Evolutionary conservation across 768 basidiomycete species (phyloP).

Genomic region (Scleroderma bovista): DNA sequence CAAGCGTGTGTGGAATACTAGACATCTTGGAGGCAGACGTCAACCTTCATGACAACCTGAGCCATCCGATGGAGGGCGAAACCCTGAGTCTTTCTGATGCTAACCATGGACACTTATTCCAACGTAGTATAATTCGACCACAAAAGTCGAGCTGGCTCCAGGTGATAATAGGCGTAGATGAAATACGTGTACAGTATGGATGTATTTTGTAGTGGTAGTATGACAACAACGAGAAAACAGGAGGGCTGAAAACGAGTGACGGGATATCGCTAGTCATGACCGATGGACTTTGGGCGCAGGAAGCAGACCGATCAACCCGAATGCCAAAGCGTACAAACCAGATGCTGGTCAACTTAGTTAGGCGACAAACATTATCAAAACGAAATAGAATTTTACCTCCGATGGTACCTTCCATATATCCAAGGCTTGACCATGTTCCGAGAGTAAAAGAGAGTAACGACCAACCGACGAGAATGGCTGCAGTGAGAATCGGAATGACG

Average conservation of each 20-base stretch:
- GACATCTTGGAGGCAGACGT: no score
- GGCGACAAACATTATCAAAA: neutral
- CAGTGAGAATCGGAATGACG: slow-evolving; percentile 66
- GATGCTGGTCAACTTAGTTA: slow-evolving; percentile 42
- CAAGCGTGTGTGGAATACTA: no score
- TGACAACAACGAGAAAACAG: neutral
- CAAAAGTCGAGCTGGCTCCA: neutral
- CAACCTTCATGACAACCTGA: no score
- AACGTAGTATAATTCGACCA: no score
- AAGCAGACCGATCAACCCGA: slow-evolving; percentile 71
- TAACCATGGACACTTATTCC: no score
- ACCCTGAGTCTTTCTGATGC: no score
- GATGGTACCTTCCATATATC: slow-evolving; percentile 56
- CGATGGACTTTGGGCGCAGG: slow-evolving; percentile 56
- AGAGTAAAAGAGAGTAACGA: slow-evolving; percentile 54
- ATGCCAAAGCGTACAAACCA: slow-evolving; percentile 61
- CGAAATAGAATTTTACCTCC: slow-evolving; percentile 43
- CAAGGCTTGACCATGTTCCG: slow-evolving; percentile 61
- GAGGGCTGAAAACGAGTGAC: neutral
- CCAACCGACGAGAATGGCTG: slow-evolving; percentile 68
- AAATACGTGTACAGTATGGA: neutral
- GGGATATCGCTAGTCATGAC: slow-evolving; percentile 11
- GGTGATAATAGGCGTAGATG: neutral
- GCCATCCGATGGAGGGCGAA: no score
- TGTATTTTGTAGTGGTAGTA: neutral